Evolutionary conservation across 345 rosid genomes (phyloP).

Genomic region (Lepidium didymum): DNA sequence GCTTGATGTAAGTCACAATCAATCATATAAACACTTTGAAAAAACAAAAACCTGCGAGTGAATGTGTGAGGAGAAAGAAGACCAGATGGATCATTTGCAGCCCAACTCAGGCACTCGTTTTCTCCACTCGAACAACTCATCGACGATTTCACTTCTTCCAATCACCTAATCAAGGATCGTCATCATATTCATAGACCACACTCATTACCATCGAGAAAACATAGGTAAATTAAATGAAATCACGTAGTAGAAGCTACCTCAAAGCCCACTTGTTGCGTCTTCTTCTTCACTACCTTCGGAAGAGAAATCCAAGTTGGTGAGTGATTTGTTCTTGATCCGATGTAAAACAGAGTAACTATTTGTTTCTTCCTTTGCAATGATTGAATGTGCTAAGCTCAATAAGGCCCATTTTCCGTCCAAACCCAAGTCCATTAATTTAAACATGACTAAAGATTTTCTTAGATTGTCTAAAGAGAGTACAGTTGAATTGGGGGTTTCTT

Average conservation of each 20-base stretch:
- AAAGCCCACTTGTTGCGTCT: neutral
- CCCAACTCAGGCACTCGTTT: slow-evolving; percentile 55
- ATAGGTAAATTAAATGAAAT: neutral
- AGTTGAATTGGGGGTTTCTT: too few species aligned
- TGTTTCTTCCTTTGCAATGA: neutral
- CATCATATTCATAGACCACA: neutral
- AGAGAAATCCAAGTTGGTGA: neutral
- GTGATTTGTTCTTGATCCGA: neutral
- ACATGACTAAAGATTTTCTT: too few species aligned
- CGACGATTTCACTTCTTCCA: neutral
- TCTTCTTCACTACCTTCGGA: neutral
- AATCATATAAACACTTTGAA: too few species aligned
- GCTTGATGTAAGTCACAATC: neutral
- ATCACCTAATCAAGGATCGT: neutral
- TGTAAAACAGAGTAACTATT: neutral
- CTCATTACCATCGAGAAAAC: neutral
- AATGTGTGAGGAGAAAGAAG: slow-evolving; percentile 54
- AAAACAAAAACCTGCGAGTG: slow-evolving; percentile 41
- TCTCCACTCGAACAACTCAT: slow-evolving; percentile 36
- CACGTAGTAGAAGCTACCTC: neutral
- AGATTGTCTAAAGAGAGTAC: too few species aligned
- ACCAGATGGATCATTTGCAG: slow-evolving; percentile 64
- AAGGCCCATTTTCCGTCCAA: neutral
- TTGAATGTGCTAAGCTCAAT: neutral
- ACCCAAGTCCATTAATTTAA: too few species aligned